Conservation (phyloP, 2,329 filamentous ascomycete genomes). For the Aplosporella prunicola region DNA sequence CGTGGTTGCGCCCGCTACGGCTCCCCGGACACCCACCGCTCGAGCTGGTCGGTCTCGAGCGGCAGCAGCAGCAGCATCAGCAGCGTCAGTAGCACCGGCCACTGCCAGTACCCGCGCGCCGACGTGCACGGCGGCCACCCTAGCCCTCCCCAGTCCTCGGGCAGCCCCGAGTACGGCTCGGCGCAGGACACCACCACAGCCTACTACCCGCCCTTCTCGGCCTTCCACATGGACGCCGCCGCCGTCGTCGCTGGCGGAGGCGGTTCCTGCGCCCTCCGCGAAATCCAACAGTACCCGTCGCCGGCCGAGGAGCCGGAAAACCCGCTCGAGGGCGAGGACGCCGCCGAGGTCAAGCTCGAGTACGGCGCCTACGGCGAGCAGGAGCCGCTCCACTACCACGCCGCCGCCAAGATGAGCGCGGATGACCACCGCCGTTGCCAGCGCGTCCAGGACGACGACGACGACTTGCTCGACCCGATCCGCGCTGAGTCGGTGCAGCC, state of each 20-base stretch:
- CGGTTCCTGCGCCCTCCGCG: constrained; percentile 20
- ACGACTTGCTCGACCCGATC: constrained; percentile 4
- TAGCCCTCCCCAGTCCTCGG: constrained; percentile 3
- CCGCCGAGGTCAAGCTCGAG: constrained; percentile 19
- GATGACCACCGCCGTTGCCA: background rate
- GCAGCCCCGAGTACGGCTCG: background rate
- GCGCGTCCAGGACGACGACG: constrained; percentile 3
- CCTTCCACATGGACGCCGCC: constrained; percentile 3
- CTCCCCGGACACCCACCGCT: constrained; percentile 22
- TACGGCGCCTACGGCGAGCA: constrained; percentile 15
- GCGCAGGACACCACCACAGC: constrained; percentile 2
- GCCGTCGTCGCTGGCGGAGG: constrained; percentile 11
- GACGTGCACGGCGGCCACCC: constrained; percentile 21
- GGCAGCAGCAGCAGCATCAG: constrained; percentile 20
- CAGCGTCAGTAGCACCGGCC: too few species aligned
- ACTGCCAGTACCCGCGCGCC: too few species aligned
- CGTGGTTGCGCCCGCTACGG: constrained; percentile 16
- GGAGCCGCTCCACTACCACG: constrained; percentile 12
- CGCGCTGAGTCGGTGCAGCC: constrained; percentile 28
- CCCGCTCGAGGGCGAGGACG: constrained; percentile 19
- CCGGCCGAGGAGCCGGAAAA: constrained; percentile 17
- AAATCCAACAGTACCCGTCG: constrained; percentile 24
- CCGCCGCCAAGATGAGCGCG: constrained; percentile 1
- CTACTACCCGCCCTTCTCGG: constrained; percentile 3
- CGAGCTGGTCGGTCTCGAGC: constrained; percentile 22